phyloP scores from a whole-genome alignment of 164 flowering plant species.

The Aristolochia californica region DNA sequence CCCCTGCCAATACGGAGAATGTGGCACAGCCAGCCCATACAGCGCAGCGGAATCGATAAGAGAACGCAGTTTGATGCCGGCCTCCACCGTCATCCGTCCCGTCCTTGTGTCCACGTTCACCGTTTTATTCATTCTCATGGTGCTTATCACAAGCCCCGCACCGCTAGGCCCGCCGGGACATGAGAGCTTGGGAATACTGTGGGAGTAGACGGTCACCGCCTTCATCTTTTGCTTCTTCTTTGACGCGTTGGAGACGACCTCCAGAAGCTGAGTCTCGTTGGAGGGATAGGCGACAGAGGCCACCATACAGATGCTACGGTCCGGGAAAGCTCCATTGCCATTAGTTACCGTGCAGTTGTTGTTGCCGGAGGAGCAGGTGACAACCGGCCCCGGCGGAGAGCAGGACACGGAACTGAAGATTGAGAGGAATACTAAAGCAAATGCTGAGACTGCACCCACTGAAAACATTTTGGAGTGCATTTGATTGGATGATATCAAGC shows the following conservation, averaged over 20 bases:
- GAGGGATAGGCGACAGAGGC: conserved; percentile 26
- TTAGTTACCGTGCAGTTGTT: conserved; percentile 41
- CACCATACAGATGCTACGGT: conserved; percentile 27
- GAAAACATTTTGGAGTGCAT: no score
- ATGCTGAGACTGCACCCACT: no score
- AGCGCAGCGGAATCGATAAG: conserved; percentile 5
- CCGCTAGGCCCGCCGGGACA: conserved; percentile 31
- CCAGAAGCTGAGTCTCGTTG: conserved; percentile 29
- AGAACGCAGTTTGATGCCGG: conserved; percentile 21
- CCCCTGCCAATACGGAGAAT: conserved; percentile 9
- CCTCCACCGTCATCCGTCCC: conserved; percentile 30
- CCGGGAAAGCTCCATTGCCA: conserved; percentile 37
- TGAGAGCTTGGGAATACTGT: conserved; percentile 42
- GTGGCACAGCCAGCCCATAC: conserved; percentile 2
- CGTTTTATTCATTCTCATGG: conserved; percentile 19
- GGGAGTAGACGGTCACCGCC: conserved; percentile 30
- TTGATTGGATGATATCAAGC: no score
- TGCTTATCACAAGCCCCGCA: conserved; percentile 38
- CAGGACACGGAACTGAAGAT: conserved; percentile 1
- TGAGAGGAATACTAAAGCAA: no score
- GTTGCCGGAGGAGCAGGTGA: conserved; percentile 23
- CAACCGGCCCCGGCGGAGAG: conserved; percentile 33
- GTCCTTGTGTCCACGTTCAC: conserved; percentile 14
- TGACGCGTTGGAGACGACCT: conserved; percentile 25
- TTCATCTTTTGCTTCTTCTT: conserved; percentile 28